Evolutionary conservation across 208 protist genomes (phyloP), one percentile per base, ranked within the genome.

Genomic region (Crithidia bombi): DNA sequence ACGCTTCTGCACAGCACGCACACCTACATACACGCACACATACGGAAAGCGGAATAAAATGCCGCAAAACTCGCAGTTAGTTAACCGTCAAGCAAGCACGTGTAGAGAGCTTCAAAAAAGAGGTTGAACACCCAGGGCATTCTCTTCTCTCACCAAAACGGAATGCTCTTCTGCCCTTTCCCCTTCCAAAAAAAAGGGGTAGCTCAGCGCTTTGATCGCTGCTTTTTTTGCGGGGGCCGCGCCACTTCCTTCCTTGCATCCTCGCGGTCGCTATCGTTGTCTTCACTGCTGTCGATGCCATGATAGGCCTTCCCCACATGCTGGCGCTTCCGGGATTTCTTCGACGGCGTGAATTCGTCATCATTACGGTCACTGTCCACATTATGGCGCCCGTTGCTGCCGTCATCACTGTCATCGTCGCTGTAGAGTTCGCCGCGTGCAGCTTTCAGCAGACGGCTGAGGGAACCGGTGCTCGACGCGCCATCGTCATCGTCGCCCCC

Each of bases 391-490:
- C 62, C 50, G 21, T 36, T 39, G 15, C 52, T 38, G 11, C 36
- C 38, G n/a, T 76, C 75, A 15, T 86, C 74, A 38, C 68, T 35
- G 30, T 51, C 65, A 44, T 83, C 68, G 36, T 81, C 71, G 33
- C 73, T 65, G 61, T 81, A 78, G 19, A 75, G 69, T 35, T 81
- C 73, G 43, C 57, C 65, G 6, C 44, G 65, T 0, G 68, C 67
- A 2, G 39, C 65, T 21, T 59, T 67, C 50, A 69, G 35, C 36
- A 74, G 63, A 33, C 68, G 68, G 36, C 68, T 75, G 14, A 82
- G 36, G 0, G 76, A 84, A 46, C 69, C 58, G 49, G 72, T 75
- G 55, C 65, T 76, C 23, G 63, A 55, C 11, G 38, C 66, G 33
- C 65, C 62, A 15, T 59, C 72, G 33, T 79, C 76, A 54, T 26